Evolutionary conservation across 352 stramenopile species (phyloP), one percentile per base, ranked within the genome.

Genomic region (Globisporangium nunn): DNA sequence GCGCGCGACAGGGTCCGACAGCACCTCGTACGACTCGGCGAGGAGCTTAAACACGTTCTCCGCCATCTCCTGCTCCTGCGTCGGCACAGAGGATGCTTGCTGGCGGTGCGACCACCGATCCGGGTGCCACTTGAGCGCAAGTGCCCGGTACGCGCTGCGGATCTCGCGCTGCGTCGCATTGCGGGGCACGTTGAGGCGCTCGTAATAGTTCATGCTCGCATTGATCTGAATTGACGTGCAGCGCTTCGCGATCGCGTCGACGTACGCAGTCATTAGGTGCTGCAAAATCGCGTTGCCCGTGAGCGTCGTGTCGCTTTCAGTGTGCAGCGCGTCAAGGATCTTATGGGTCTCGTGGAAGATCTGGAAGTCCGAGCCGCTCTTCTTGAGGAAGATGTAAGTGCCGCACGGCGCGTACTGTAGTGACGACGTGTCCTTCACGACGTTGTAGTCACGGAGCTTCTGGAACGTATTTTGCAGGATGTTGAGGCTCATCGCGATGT

Each of bases 91-190:
- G 23, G 23, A 4, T 11, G 55, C 17, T 2, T 39, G 23, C 12
- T 48, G 56, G 7, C 29, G 52, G 31, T 75, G 75, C 1, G 85
- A 64, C 81, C 80, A 93, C 4, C 83, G 81, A 62, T 95, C 85
- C 4, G 85, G 83, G 57, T 95, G 85, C 85, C 85, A 95, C 55
- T 91, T 91, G n/a, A 95, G 61, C 15, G 85, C 85, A 11, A 92
- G 52, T 4, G 64, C 62, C 33, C 85, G 88, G 67, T 95, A 95
- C 0, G 83, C 83, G 39, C 58, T 82, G 31, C 81, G 78, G 61
- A 95, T 85, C 56, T 91, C 71, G 12, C 68, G 66, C 8, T 71
- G 63, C 1, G 74, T 87, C 6, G 85, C 85, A n/a, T 87, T 85
- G 41, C 68, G 68, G 12, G 77, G 59, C 6, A 93, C 58, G n/a